Percentiles rank a stretch among this genome's conserved stretches.
These are phyloP conservation scores for Arabidopsis suecica DNA, from an alignment of 345 rosid genomes.

Conservation along the genomic window DNA sequence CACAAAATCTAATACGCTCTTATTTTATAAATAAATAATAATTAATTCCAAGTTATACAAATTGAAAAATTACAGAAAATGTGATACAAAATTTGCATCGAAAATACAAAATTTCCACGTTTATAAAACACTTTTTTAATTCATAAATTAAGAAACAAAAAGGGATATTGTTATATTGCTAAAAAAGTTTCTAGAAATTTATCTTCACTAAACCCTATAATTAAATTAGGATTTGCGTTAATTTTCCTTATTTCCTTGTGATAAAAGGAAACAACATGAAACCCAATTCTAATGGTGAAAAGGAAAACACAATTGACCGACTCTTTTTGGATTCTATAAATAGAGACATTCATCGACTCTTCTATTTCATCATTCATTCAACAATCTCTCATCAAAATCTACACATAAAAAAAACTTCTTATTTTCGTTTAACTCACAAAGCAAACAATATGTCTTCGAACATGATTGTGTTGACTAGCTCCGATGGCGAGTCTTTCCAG, in stretches of 20 bases:
- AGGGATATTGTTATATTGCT: not conserved
- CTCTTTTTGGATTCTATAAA: not conserved
- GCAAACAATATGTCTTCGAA: slow-evolving; percentile 29
- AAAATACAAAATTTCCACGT: no score
- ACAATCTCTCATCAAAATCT: not conserved
- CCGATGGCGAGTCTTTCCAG: slow-evolving; percentile 61
- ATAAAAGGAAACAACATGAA: not conserved
- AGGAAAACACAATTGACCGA: not conserved
- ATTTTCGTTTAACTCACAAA: no score
- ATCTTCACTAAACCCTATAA: no score
- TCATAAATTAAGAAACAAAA: not conserved
- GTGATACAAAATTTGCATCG: no score
- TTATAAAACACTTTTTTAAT: no score
- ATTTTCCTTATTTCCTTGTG: not conserved
- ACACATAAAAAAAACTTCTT: no score
- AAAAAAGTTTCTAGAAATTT: not conserved
- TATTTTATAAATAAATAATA: no score
- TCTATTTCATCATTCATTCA: not conserved
- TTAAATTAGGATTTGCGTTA: not conserved
- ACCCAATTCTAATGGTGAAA: not conserved
- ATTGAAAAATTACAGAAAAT: no score
- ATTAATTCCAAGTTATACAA: no score
- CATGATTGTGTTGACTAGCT: slow-evolving; percentile 53
- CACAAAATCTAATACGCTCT: no score
- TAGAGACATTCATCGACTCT: not conserved